A percentile compares a stretch with the other conserved stretches of the same genome.
phyloP scores from a whole-genome alignment of 2,329 filamentous ascomycete species.

The Diaporthe batatas region DNA sequence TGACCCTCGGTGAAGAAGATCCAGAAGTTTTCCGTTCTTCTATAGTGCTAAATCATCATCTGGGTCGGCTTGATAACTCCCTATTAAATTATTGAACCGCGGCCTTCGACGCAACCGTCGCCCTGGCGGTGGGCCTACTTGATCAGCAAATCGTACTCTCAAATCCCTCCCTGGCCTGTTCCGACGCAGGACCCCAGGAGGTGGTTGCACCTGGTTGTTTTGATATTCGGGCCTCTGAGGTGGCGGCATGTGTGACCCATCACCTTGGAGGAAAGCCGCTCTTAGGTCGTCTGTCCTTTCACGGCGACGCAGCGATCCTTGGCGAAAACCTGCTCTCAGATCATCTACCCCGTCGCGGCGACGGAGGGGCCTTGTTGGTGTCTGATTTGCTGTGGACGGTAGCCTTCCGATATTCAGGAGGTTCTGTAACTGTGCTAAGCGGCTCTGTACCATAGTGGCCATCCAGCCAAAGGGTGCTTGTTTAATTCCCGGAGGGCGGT shows the following conservation, averaged over 20 bases:
- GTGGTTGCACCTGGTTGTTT: not conserved
- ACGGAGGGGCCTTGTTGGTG: not conserved
- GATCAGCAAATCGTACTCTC: not conserved
- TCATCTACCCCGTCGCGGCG: not conserved
- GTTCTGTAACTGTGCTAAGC: not conserved
- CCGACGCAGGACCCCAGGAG: not conserved
- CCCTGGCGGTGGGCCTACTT: not conserved
- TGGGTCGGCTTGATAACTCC: not conserved
- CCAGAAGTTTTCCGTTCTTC: not conserved
- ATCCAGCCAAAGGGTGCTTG: not conserved
- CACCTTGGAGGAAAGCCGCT: not conserved
- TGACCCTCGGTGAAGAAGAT: too few species aligned
- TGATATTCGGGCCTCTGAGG: not conserved
- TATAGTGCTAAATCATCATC: slow-evolving; percentile 8
- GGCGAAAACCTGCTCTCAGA: not conserved
- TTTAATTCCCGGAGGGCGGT: not conserved
- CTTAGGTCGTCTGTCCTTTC: not conserved
- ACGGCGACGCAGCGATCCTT: not conserved
- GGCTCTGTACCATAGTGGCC: not conserved
- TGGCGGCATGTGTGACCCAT: not conserved
- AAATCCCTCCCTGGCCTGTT: not conserved
- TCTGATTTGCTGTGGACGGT: not conserved
- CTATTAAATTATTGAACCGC: not conserved
- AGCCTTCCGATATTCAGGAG: not conserved
- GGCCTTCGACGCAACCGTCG: slow-evolving; percentile 1